These are phyloP conservation scores for Cyclotella sp. DNA, from an alignment of 108 stramenopile genomes.

Conservation along the genomic window DNA sequence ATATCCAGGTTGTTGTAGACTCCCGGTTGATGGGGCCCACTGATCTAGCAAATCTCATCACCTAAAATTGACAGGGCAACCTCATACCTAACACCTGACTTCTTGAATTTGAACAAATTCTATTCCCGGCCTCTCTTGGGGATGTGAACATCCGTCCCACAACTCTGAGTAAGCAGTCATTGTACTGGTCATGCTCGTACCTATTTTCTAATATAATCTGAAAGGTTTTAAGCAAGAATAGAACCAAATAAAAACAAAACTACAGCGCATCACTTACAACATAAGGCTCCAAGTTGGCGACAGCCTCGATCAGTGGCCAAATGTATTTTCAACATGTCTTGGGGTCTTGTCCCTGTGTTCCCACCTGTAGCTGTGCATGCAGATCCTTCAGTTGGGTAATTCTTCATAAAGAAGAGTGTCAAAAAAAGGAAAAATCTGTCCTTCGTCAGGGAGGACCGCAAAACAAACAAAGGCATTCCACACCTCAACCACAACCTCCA, in stretches of 20 bases:
- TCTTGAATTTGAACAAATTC: constrained; percentile 36
- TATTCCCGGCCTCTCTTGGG: constrained; percentile 8
- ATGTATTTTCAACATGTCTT: constrained; percentile 14
- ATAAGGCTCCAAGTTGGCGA: constrained; percentile 1
- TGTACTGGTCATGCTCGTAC: constrained; percentile 1
- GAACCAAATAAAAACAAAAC: constrained; percentile 1
- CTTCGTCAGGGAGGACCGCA: neutral
- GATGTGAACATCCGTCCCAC: constrained; percentile 25
- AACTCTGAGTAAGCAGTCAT: constrained; percentile 1
- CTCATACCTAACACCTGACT: constrained; percentile 34
- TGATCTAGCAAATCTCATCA: constrained; percentile 31
- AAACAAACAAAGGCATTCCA: neutral
- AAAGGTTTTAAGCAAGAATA: neutral
- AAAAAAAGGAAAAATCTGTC: neutral
- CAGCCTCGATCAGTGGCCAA: constrained; percentile 19
- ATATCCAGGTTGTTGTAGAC: constrained; percentile 35
- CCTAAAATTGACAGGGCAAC: constrained; percentile 34
- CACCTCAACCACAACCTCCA: neutral
- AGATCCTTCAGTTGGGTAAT: neutral
- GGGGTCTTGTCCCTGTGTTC: constrained; percentile 5
- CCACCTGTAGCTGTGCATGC: constrained; percentile 4
- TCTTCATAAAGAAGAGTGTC: neutral
- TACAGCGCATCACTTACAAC: constrained; percentile 10
- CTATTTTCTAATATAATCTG: constrained; percentile 23
- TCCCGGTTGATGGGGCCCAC: constrained; percentile 37